Evolutionary conservation across 2,329 filamentous ascomycete genomes (phyloP), one percentile per base, ranked within the genome.

Genomic region (Nemania abortiva): DNA sequence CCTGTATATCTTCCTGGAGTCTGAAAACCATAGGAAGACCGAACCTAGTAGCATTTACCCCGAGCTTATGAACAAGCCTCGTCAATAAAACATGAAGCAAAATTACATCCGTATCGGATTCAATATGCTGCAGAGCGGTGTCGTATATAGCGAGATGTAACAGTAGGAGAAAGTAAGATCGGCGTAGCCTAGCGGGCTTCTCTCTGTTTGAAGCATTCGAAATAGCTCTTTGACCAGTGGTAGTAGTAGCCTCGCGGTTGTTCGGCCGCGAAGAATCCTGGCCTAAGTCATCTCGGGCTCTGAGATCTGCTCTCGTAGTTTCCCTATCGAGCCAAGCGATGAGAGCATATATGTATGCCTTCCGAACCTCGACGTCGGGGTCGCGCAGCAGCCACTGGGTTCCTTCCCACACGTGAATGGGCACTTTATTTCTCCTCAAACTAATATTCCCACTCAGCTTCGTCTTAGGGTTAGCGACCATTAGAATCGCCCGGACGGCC

Each of bases 321-420:
- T 97, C 94, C n/a, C 91, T 84, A 65, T 92, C 89, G 61, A 98
- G 84, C 94, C 95, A 99, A 0, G 92, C 92, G 49, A 93, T 80
- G 18, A 98, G 81, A 4, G 94, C 92, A 79, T 97, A 93, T 6
- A 91, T 89, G 74, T 98, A 99, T 0, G 94, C 93, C 77, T 91
- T 91, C 63, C 95, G 89, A 39, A 98, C 94, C 37, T 89, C 86
- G 37, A 89, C 89, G 75, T 95, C 91, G 0, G 89, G 86, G 76
- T 98, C 95, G 45, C 92, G 90, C 22, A 98, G 83, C 53, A 98
- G 88, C 93, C 94, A 97, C 70, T 98, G 94, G 0, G 95, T 97
- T n/a, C 93, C 94, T 80, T 98, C 95, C 96, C 96, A 99, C 0
- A 95, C 92, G 63, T 92, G 88, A 9, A 97, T 86, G 0, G 92